Evolutionary conservation across 768 basidiomycete genomes (phyloP), one percentile per base, ranked within the genome.

Genomic region (Mycena haematopus): DNA sequence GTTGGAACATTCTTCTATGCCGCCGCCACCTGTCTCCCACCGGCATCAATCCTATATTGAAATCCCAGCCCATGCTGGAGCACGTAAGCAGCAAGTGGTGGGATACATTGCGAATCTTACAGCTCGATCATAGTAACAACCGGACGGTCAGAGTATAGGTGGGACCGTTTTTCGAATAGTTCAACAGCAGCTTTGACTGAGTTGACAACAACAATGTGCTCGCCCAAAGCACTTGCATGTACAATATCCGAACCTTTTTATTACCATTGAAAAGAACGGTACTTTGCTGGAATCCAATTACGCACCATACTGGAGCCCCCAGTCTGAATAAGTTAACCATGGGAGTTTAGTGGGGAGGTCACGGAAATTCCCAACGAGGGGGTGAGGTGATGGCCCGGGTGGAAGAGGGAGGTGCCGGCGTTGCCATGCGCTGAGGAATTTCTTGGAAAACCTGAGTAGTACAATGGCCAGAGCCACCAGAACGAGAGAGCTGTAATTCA

Each of bases 1-100:
- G 69, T 22, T 77, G 72, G 25, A 74, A 71, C 8, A 76, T 53
- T 25, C 71, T 66, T 33, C 76, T 66, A 38, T 75, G 71, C 10
- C 17, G 42, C 40, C 74, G 68, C 79, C 78, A 79, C 40, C 35
- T 31, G 0, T 73, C 65, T 1, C 71, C 72, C 38, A 77, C 74
- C 15, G 60, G 68, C 65, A 74, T 71, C 8, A 77, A 29, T 1
- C 54, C 72, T 9, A 71, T 25, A 58, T 70, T 72, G 55, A 73
- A 75, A 17, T 74, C 66, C 75, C 73, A 78, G 8, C 75, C 76
- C 70, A 75, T 46, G 22, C 61, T 72, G 46, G 69, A 71, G 29
- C 35, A 29, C 17, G 38, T 22, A 14, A 31, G 27, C 1, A 2
- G 25, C 9, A 29, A 27, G 14, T 27, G 13, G 46, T 6, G 7